These are phyloP conservation scores for Hypholoma sublateritium DNA, from an alignment of 768 basidiomycete species.

Conservation along the genomic window DNA sequence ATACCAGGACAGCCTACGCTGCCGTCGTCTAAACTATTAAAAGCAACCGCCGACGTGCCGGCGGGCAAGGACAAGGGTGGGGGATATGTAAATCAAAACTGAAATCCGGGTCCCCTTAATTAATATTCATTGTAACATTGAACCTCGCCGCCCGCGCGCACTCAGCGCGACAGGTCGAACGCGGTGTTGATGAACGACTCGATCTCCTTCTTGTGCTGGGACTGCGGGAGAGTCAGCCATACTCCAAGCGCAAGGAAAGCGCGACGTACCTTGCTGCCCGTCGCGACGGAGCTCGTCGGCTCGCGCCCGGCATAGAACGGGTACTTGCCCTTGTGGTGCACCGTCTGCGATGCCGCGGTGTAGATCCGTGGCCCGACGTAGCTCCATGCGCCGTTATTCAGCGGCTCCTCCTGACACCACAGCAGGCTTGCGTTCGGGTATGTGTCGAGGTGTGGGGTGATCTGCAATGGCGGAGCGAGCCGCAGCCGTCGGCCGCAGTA, in stretches of 20 bases:
- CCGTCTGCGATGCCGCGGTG: conserved; percentile 89
- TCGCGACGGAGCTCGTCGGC: conserved; percentile 90
- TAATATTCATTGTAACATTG: neutral
- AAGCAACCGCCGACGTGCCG: neutral
- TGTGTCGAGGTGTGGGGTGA: conserved; percentile 92
- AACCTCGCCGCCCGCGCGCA: no score
- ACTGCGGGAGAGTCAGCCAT: conserved; percentile 37
- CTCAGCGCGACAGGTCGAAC: conserved; percentile 36
- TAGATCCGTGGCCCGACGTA: conserved; percentile 92
- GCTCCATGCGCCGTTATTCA: conserved; percentile 98
- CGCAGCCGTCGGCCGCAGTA: neutral
- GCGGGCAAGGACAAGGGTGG: neutral
- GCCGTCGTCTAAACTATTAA: neutral
- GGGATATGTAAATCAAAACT: neutral
- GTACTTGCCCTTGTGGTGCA: conserved; percentile 90
- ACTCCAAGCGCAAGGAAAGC: neutral
- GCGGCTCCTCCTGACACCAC: conserved; percentile 97
- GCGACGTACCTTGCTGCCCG: conserved; percentile 77
- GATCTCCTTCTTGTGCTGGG: conserved; percentile 89
- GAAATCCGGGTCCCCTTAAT: neutral
- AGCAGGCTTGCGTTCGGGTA: conserved; percentile 93
- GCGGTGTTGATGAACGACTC: conserved; percentile 68
- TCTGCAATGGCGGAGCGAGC: conserved; percentile 35
- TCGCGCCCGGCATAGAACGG: conserved; percentile 90
- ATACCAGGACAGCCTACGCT: conserved; percentile 1